Conservation (phyloP, 768 basidiomycete species). For the Tylopilus cervinicoccineus region DNA sequence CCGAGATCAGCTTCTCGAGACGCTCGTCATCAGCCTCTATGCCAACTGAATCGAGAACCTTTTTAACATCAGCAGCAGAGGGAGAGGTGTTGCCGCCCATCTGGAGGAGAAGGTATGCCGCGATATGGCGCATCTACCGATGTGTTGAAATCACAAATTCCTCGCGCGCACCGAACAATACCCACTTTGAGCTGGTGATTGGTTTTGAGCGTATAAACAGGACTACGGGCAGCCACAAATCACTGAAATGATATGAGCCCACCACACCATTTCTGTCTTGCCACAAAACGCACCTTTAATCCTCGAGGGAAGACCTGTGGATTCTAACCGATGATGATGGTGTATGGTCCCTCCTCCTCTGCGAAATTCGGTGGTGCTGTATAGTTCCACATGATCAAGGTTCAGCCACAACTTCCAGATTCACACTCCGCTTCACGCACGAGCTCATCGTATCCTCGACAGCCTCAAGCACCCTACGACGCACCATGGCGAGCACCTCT, state of each 20-base stretch:
- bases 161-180: slow-evolving; percentile 1
- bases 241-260: slow-evolving; percentile 43
- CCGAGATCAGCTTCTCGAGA: slow-evolving; percentile 77
- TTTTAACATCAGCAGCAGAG: slow-evolving; percentile 82
- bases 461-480: slow-evolving; percentile 24
- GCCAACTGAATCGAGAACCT: slow-evolving; percentile 80
- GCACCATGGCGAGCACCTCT: slow-evolving; percentile 30
- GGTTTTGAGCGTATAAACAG: slow-evolving; percentile 29
- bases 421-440: slow-evolving; percentile 21
- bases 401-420: slow-evolving; percentile 42
- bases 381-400: slow-evolving; percentile 52
- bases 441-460: slow-evolving; percentile 21
- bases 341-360: slow-evolving; percentile 9
- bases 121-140: slow-evolving; percentile 82
- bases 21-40: slow-evolving; percentile 85
- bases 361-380: slow-evolving; percentile 39
- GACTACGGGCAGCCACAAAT: slow-evolving; percentile 87
- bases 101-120: slow-evolving; percentile 96
- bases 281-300: slow-evolving; percentile 58
- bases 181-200: slow-evolving; percentile 43
- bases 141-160: not conserved
- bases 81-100: slow-evolving; percentile 89
- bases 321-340: slow-evolving; percentile 72
- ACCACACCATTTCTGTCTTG: not conserved
- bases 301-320: slow-evolving; percentile 90